These are phyloP conservation scores for Guadua angustifolia DNA, from an alignment of 176 grass and related monocot genomes.

Conservation along the genomic window DNA sequence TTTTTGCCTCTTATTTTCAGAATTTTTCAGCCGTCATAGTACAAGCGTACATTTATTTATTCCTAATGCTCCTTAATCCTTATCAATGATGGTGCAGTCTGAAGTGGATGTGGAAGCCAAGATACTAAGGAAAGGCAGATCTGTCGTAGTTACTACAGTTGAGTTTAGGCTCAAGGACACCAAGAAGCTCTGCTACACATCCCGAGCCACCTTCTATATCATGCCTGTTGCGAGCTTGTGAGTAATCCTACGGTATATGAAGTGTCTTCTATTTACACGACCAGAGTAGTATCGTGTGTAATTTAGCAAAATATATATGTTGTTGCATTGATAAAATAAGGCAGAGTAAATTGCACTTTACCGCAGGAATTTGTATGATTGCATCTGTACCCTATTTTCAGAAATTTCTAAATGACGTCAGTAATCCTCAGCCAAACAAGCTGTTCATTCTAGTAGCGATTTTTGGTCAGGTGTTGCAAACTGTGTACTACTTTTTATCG, in stretches of 20 bases:
- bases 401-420: not conserved
- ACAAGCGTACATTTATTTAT: too few species aligned
- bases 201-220: constrained; percentile 52
- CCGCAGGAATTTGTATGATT: not conserved
- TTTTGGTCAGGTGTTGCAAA: not conserved
- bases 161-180: constrained; percentile 52
- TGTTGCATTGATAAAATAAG: not conserved
- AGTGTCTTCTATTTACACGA: not conserved
- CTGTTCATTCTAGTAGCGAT: not conserved
- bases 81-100: constrained; percentile 42
- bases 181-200: constrained; percentile 53
- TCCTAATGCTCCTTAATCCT: not conserved
- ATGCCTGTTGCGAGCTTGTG: constrained; percentile 52
- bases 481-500: not conserved
- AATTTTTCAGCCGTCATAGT: not conserved
- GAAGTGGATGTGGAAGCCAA: constrained; percentile 46
- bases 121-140: constrained; percentile 53
- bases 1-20: not conserved
- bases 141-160: constrained; percentile 47
- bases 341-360: not conserved
- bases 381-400: not conserved
- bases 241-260: not conserved
- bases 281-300: not conserved
- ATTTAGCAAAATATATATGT: not conserved
- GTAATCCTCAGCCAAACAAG: not conserved